phyloP scores from a whole-genome alignment of 306 rosid genomes.

The Prinsepia uniflora region DNA sequence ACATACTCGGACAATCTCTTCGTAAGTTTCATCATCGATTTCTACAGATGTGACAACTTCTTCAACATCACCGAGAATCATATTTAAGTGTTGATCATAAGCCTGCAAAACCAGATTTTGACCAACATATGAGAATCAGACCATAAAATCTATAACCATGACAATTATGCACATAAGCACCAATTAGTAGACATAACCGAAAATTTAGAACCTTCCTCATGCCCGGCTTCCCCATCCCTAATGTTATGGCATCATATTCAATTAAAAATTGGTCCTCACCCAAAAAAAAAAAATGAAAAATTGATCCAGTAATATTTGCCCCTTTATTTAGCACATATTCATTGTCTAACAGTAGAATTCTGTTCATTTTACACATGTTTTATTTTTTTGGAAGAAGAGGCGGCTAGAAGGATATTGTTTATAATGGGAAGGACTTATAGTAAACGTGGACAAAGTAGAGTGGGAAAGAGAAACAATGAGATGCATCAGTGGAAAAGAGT shows the following conservation, averaged over 20 bases:
- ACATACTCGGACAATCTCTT: slow-evolving; percentile 98
- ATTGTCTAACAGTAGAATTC: neutral
- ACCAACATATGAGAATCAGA: slow-evolving; percentile 5
- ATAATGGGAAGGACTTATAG: neutral
- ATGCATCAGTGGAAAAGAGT: neutral
- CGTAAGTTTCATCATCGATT: slow-evolving; percentile 96
- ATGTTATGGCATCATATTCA: neutral
- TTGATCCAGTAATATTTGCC: no score
- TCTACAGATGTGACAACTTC: slow-evolving; percentile 89
- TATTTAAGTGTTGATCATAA: slow-evolving; percentile 97
- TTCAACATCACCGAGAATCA: slow-evolving; percentile 99
- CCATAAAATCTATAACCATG: neutral
- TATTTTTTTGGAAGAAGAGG: neutral
- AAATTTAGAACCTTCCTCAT: neutral
- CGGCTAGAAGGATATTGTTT: neutral
- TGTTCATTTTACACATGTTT: neutral
- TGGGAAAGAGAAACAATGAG: neutral
- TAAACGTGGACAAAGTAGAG: neutral
- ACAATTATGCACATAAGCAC: neutral
- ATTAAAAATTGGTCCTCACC: neutral
- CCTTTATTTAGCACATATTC: neutral
- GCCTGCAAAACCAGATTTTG: slow-evolving; percentile 60
- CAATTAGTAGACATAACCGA: neutral
- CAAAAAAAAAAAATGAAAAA: neutral
- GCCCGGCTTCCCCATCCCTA: neutral